These are phyloP conservation scores for Talaromyces sp. DNA, from an alignment of 2,329 filamentous ascomycete genomes.

Conservation along the genomic window DNA sequence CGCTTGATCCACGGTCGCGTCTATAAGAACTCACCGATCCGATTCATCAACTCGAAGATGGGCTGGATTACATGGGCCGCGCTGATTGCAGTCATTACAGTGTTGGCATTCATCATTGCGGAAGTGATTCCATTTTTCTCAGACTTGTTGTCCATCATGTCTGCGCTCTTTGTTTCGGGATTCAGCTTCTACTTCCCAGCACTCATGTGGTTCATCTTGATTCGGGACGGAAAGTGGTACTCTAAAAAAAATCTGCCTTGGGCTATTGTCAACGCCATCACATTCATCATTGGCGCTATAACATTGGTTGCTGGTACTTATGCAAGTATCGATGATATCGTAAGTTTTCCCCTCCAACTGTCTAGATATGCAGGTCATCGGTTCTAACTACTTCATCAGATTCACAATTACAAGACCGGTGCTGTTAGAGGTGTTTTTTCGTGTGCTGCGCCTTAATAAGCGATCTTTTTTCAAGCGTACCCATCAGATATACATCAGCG, in stretches of 20 bases:
- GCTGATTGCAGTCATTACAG: conserved; percentile 53
- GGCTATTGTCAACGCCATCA: conserved; percentile 58
- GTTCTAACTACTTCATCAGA: background rate
- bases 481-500: background rate
- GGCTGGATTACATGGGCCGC: conserved; percentile 32
- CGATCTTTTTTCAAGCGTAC: background rate
- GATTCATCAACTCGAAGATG: conserved; percentile 31
- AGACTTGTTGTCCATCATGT: conserved; percentile 48
- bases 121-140: conserved; percentile 84
- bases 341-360: conserved; percentile 23
- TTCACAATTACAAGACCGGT: conserved; percentile 9
- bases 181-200: conserved; percentile 73
- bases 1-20: conserved; percentile 32
- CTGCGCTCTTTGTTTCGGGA: conserved; percentile 74
- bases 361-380: background rate
- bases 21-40: conserved; percentile 32
- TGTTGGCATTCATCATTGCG: conserved; percentile 76
- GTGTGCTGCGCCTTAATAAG: conserved; percentile 2
- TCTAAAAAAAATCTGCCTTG: conserved; percentile 47
- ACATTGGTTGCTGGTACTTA: conserved; percentile 77
- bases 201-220: conserved; percentile 32
- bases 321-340: conserved; percentile 45
- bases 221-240: conserved; percentile 25
- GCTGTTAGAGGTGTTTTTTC: conserved; percentile 10
- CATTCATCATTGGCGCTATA: conserved; percentile 66